These are phyloP conservation scores for Sphagnum tenellum DNA, from an alignment of 225 moss, liverwort and hornwort species.

Conservation along the genomic window DNA sequence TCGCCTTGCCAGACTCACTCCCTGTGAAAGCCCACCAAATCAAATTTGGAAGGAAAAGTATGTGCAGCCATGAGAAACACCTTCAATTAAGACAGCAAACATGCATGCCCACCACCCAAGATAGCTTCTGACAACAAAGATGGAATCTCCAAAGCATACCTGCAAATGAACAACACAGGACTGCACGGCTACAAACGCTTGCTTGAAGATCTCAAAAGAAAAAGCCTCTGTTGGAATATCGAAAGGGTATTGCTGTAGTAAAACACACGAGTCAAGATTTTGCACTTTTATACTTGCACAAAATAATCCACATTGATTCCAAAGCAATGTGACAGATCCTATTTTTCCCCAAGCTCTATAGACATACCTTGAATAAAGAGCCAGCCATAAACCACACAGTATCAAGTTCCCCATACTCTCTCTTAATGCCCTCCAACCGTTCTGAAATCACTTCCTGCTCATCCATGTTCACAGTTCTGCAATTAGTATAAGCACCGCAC, in stretches of 20 bases:
- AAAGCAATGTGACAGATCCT: background rate
- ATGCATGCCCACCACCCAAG: no score
- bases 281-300: background rate
- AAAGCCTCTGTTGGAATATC: conserved; percentile 98
- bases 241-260: conserved; percentile 89
- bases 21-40: conserved; percentile 26
- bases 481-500: background rate
- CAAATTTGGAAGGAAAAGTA: no score
- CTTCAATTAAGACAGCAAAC: no score
- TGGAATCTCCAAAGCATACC: conserved; percentile 22
- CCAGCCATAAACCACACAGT: conserved; percentile 99
- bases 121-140: no score
- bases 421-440: conserved; percentile 90
- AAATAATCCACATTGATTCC: background rate
- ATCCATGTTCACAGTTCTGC: conserved; percentile 2
- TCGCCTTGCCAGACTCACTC: conserved; percentile 90
- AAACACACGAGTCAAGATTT: no score
- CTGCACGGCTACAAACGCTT: conserved; percentile 98
- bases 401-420: conserved; percentile 93
- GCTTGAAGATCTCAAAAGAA: conserved; percentile 97
- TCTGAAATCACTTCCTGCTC: conserved; percentile 80
- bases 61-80: no score
- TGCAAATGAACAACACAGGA: conserved; percentile 99
- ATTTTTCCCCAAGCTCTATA: background rate
- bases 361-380: conserved; percentile 85